These are phyloP conservation scores for Fusarium buxicola DNA, from an alignment of 2,329 filamentous ascomycete genomes.

Conservation along the genomic window DNA sequence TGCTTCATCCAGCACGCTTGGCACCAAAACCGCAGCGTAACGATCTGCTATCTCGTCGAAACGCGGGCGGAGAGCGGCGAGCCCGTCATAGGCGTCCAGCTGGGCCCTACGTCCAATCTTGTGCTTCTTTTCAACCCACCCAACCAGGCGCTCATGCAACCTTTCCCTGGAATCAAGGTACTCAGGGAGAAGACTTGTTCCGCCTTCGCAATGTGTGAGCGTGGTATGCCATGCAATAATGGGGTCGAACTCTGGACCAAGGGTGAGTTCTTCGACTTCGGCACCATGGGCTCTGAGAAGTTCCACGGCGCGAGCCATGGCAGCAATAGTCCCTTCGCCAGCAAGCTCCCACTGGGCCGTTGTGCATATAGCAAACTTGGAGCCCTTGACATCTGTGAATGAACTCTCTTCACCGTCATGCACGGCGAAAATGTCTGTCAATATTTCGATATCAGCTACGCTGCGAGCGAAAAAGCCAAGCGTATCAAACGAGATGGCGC, in stretches of 20 bases:
- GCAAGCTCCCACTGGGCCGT: slow-evolving; percentile 64
- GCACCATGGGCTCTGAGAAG: slow-evolving; percentile 62
- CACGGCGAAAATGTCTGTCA: slow-evolving; percentile 66
- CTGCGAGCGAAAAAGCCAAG: slow-evolving; percentile 69
- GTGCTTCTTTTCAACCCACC: slow-evolving; percentile 62
- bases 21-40: slow-evolving; percentile 68
- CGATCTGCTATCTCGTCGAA: slow-evolving; percentile 63
- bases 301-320: slow-evolving; percentile 54
- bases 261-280: slow-evolving; percentile 64
- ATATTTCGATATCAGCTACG: slow-evolving; percentile 67
- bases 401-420: slow-evolving; percentile 58
- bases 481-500: slow-evolving; percentile 70
- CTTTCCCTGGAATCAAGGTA: slow-evolving; percentile 61
- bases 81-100: slow-evolving; percentile 64
- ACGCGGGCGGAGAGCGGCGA: slow-evolving; percentile 64
- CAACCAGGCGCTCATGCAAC: slow-evolving; percentile 58
- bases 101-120: slow-evolving; percentile 59
- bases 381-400: slow-evolving; percentile 55
- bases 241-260: slow-evolving; percentile 61
- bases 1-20: slow-evolving; percentile 70
- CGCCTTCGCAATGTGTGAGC: slow-evolving; percentile 64
- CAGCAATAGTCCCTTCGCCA: slow-evolving; percentile 56
- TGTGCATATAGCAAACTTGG: slow-evolving; percentile 66
- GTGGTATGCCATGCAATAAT: slow-evolving; percentile 64
- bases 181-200: slow-evolving; percentile 64